Conservation (phyloP, 805 yeast species). For the Saccharomycopsis lassenensis region DNA sequence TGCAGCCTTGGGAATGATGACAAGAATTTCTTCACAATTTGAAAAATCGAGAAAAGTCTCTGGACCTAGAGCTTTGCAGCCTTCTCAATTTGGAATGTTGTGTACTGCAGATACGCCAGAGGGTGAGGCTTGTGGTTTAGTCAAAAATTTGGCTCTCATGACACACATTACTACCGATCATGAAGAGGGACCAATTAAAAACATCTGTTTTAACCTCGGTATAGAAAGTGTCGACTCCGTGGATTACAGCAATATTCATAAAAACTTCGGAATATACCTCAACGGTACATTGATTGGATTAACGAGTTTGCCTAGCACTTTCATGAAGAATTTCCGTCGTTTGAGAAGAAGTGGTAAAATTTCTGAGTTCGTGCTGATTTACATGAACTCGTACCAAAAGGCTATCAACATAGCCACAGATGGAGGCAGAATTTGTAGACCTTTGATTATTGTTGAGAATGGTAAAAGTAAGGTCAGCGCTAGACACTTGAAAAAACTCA, state of each 20-base stretch:
- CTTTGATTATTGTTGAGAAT: slow-evolving; percentile 70
- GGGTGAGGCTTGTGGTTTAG: slow-evolving; percentile 99
- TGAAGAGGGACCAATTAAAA: slow-evolving; percentile 80
- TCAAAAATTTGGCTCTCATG: slow-evolving; percentile 93
- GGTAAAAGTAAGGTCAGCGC: slow-evolving; percentile 62
- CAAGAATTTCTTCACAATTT: slow-evolving; percentile 97
- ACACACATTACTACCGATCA: slow-evolving; percentile 98
- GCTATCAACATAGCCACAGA: slow-evolving; percentile 98
- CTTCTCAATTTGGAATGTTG: slow-evolving; percentile 98
- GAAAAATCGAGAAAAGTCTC: slow-evolving; percentile 96
- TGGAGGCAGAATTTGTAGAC: slow-evolving; percentile 98
- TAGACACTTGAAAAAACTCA: slow-evolving; percentile 52
- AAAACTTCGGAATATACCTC: slow-evolving; percentile 76
- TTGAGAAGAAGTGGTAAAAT: slow-evolving; percentile 78
- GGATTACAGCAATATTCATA: slow-evolving; percentile 78
- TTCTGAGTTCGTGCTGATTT: slow-evolving; percentile 85
- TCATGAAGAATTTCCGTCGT: slow-evolving; percentile 66
- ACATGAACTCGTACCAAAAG: slow-evolving; percentile 76
- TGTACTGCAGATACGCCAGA: slow-evolving; percentile 99
- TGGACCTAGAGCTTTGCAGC: slow-evolving; percentile 97
- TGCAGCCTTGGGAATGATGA: slow-evolving; percentile 98
- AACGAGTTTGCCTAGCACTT: slow-evolving; percentile 75
- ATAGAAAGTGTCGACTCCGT: slow-evolving; percentile 76
- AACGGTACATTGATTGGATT: slow-evolving; percentile 94
- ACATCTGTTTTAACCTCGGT: slow-evolving; percentile 71